Evolutionary conservation across 164 flowering plant species (phyloP), one percentile per base, ranked within the genome.

Genomic region (Kingdonia uniflora): DNA sequence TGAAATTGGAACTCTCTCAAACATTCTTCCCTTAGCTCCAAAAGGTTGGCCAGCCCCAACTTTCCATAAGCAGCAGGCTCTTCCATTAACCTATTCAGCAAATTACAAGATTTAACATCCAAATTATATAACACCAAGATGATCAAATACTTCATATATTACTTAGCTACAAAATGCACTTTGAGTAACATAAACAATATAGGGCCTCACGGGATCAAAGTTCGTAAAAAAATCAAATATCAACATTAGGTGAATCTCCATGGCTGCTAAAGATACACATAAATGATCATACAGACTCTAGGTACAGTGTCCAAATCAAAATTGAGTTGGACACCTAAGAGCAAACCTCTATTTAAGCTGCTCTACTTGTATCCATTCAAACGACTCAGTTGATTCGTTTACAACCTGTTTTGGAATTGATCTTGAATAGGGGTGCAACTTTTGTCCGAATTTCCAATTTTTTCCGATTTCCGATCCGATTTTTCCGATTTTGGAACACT

Each of bases 11-110:
- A 92, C 67, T 92, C 99, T 65, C 99, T 80, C 76, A 92, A 65
- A 74, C 99, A 89, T 59, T 92, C 97, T 73, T 92, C 99, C 72
- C 99, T 84, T 55, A 89, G 73, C 75, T 92, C 99, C 78, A 92
- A 75, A 50, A 92, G 86, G 70, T 92, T 84, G 50, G 99, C 99
- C 65, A 92, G 76, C 21, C 99, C 99, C 21, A 92, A 65, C 72
- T 92, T 92, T 56, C 97, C 99, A 75, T 92, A 92, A 49, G 99
- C 97, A 68, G 97, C 91, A 52, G 99, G 99, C 70, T 92, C 99
- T 73, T 92, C 97, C 95, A 80, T 86, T 84, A 92, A 78, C 79
- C 99, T 90, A 71, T 61, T 25, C 40, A 52, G 45, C 59, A 54
- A 43, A 26, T 61, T 49, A 44, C 61, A 55, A 33, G 40, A 13